Base-by-base conservation (phyloP, 2,329 filamentous ascomycete species). In the Fusarium foetens region DNA sequence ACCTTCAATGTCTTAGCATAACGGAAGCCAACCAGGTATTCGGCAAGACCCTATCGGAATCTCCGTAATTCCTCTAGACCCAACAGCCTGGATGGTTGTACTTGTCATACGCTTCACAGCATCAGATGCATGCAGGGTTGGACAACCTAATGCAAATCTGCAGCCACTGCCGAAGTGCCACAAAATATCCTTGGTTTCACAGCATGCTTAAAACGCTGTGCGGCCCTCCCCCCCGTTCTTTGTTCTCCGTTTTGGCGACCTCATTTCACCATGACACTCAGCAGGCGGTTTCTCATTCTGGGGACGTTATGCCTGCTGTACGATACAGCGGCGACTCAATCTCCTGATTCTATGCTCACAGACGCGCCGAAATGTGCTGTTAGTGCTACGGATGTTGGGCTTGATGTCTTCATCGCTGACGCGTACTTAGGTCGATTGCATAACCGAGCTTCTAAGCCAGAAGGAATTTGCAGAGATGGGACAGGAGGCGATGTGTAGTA, bases 91-190 rank as follows among this genome's bases (percentile, higher is more conserved):
- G 9, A 5, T 16, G n/a, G 19, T 29, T 17, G 36, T n/a, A 35
- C 39, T 23, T 23, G 16, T 23, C 16, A 27, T 23, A 45, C 7
- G 14, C 11, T 25, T 21, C 29, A 29, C 49, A 17, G 27, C 25
- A 25, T n/a, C 17, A 38, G 17, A 31, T 43, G 14, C 14, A 27
- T 51, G 23, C 19, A 38, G 23, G 23, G 6, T 27, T 21, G 3
- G 4, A 31, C 19, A 21, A 16, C 21, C 31, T n/a, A 21, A 33
- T 31, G 38, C 11, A 49, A 21, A 23, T 33, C 16, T 31, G 16
- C 36, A 61, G 60, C 60, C 60, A 63, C 43, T 63, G 25, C 55
- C 36, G 45, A 17, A n/a, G 57, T 45, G 45, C 45, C 61, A 62
- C 45, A 38, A 16, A 33, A 3, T 61, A 33, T 62, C 43, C 17